phyloP scores from a whole-genome alignment of 768 basidiomycete genomes.

The Rhizopogon roseolus region DNA sequence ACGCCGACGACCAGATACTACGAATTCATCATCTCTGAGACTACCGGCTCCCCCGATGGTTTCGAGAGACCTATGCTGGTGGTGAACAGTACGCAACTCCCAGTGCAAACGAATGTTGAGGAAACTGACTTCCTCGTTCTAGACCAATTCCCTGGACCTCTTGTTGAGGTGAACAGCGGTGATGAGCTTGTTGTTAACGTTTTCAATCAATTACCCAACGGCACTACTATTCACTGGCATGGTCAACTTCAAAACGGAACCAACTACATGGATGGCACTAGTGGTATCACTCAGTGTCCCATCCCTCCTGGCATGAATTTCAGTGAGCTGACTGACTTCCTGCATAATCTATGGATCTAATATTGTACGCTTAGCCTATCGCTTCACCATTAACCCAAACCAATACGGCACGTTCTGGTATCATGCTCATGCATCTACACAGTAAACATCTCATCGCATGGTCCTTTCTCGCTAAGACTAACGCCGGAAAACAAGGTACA shows the following conservation, averaged over 20 bases:
- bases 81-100: conserved; percentile 34
- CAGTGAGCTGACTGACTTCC: conserved; percentile 15
- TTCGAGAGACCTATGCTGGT: conserved; percentile 38
- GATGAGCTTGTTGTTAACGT: conserved; percentile 31
- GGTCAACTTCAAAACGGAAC: conserved; percentile 39
- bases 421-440: conserved; percentile 35
- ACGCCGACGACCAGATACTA: conserved; percentile 37
- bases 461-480: conserved; percentile 7
- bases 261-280: conserved; percentile 44
- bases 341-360: not conserved
- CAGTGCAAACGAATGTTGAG: not conserved
- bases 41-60: conserved; percentile 37
- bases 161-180: conserved; percentile 30
- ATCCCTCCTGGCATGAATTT: conserved; percentile 46
- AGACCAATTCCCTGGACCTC: conserved; percentile 31
- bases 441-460: conserved; percentile 5
- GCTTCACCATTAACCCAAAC: conserved; percentile 35
- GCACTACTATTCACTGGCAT: conserved; percentile 31
- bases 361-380: conserved; percentile 19
- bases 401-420: conserved; percentile 47
- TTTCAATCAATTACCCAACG: conserved; percentile 26
- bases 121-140: conserved; percentile 1
- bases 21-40: conserved; percentile 36
- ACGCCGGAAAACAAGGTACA: conserved; percentile 27
- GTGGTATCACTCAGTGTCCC: conserved; percentile 45